Conservation (phyloP, 2,329 filamentous ascomycete genomes). For the Pseudopithomyces maydicus region DNA sequence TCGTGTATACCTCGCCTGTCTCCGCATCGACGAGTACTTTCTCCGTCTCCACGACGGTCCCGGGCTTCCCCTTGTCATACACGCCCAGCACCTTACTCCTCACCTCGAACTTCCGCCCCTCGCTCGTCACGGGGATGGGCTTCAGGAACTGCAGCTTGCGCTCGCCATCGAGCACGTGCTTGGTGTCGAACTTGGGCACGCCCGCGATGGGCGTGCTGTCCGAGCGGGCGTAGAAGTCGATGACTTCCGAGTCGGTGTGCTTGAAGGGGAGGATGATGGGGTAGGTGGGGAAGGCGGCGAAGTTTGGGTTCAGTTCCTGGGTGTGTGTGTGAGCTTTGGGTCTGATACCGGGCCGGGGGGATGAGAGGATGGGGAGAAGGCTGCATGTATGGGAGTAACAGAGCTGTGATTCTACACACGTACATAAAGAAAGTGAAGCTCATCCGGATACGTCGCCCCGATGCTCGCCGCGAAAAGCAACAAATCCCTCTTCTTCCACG, state of each 20-base stretch:
- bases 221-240: constrained; percentile 81
- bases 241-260: constrained; percentile 72
- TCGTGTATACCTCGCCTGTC: constrained; percentile 72
- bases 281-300: constrained; percentile 88
- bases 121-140: constrained; percentile 73
- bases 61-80: constrained; percentile 87
- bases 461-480: constrained; percentile 91
- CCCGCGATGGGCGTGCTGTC: constrained; percentile 71
- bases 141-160: constrained; percentile 79
- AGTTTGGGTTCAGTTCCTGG: constrained; percentile 85
- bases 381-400: neutral
- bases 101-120: constrained; percentile 75
- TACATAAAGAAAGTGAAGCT: constrained; percentile 93
- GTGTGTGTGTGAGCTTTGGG: constrained; percentile 1
- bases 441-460: constrained; percentile 75
- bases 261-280: constrained; percentile 85
- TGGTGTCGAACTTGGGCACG: constrained; percentile 76
- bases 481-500: constrained; percentile 86
- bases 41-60: constrained; percentile 81
- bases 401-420: too few species aligned
- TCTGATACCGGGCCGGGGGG: neutral
- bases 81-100: constrained; percentile 80
- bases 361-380: neutral
- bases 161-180: constrained; percentile 81
- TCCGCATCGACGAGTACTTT: constrained; percentile 73